These are phyloP conservation scores for Backusella westeae DNA, from an alignment of 192 early-diverging fungal genomes.

Conservation along the genomic window DNA sequence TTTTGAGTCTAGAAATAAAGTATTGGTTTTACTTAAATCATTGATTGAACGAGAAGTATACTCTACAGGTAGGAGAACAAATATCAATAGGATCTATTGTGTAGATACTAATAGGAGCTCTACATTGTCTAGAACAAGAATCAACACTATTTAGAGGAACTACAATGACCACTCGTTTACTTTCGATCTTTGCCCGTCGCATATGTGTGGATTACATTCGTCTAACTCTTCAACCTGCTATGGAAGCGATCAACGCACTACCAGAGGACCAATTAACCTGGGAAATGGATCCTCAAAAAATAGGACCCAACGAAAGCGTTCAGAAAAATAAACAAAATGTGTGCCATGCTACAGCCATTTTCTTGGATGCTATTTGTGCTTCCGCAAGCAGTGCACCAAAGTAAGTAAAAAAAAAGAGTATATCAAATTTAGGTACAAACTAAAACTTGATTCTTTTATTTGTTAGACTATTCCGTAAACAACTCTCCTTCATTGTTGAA, in stretches of 20 bases:
- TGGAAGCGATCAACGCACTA: conserved; percentile 52
- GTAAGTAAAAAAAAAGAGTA: conserved; percentile 5
- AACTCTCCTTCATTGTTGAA: conserved; percentile 74
- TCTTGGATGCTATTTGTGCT: conserved; percentile 81
- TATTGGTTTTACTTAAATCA: conserved; percentile 57
- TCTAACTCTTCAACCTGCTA: conserved; percentile 70
- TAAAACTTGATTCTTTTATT: neutral
- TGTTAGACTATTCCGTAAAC: conserved; percentile 60
- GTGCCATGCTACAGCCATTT: conserved; percentile 61
- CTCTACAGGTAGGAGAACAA: conserved; percentile 52
- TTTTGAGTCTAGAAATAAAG: conserved; percentile 64
- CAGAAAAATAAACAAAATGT: conserved; percentile 78
- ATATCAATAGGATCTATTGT: neutral
- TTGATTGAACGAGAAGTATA: conserved; percentile 68
- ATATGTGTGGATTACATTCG: conserved; percentile 78
- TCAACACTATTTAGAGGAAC: conserved; percentile 87
- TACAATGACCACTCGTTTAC: conserved; percentile 79
- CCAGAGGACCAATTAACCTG: conserved; percentile 54
- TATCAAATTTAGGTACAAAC: neutral
- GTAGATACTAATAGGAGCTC: neutral
- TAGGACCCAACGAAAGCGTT: conserved; percentile 58
- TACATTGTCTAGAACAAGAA: conserved; percentile 34
- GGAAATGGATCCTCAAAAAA: conserved; percentile 83
- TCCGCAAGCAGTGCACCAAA: conserved; percentile 65
- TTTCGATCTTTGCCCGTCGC: conserved; percentile 75